phyloP scores from a whole-genome alignment of 2,329 filamentous ascomycete genomes.

The Leptographium lundbergii region DNA sequence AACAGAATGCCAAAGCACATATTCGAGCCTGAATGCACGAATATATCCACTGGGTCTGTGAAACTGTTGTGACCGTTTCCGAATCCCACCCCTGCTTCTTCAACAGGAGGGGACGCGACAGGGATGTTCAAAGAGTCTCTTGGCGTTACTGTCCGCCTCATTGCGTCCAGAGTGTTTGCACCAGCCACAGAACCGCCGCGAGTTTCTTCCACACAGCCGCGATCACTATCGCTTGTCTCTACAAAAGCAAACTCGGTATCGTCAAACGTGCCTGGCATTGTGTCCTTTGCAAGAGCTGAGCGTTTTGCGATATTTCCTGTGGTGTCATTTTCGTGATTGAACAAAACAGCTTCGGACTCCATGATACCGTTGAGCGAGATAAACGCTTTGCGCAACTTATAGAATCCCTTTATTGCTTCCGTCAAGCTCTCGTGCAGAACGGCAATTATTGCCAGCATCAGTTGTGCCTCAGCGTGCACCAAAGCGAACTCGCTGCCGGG shows the following conservation, averaged over 20 bases:
- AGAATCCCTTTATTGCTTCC: constrained; percentile 83
- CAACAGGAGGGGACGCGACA: not conserved
- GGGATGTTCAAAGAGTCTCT: not conserved
- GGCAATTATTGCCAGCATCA: constrained; percentile 80
- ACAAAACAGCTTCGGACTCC: constrained; percentile 48
- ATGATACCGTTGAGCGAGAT: constrained; percentile 69
- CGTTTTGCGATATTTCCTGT: not conserved
- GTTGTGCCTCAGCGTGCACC: constrained; percentile 70
- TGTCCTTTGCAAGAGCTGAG: constrained; percentile 14
- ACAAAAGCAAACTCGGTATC: constrained; percentile 21
- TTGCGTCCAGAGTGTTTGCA: not conserved
- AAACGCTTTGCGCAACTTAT: constrained; percentile 83
- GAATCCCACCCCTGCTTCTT: constrained; percentile 1
- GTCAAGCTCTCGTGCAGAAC: constrained; percentile 88
- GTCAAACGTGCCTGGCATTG: constrained; percentile 26
- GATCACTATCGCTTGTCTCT: constrained; percentile 11
- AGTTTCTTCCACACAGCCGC: constrained; percentile 16
- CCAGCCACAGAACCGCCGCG: constrained; percentile 12
- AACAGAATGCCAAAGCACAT: constrained; percentile 83
- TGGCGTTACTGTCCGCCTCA: not conserved
- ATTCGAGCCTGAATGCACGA: constrained; percentile 78
- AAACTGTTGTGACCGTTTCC: constrained; percentile 35
- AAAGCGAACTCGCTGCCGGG: constrained; percentile 79
- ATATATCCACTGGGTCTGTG: constrained; percentile 66
- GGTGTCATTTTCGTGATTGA: not conserved